Evolutionary conservation across 176 grass and related monocot species (phyloP), one percentile per base, ranked within the genome.

Genomic region (Phragmites australis): DNA sequence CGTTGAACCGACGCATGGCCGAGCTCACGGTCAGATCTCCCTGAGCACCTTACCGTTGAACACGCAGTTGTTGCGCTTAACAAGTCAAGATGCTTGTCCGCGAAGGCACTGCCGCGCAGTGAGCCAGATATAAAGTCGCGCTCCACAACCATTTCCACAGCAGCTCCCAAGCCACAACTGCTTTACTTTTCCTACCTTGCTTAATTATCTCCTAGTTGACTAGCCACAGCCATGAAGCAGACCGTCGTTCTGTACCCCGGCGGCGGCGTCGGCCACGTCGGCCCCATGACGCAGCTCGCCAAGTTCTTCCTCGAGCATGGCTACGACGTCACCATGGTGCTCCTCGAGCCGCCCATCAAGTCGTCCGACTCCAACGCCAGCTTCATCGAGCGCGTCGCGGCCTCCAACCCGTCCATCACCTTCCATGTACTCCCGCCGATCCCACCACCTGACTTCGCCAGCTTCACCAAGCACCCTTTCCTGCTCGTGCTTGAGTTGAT

Each of bases 351-450:
- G 44, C 80, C 80, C 0, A 6, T 82, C 43, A 82, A 62, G 74
- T 77, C 74, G 4, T n/a, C n/a, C 6, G 57, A 61, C 11, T 63
- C 42, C 41, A 23, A 53, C 42, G 17, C 23, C 49, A 43, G 76
- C 72, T 53, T 81, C 57, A 43, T 87, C 41, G 62, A 88, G 31
- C 21, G 75, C 30, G 37, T 91, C 59, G 72, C 81, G 40, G 32
- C 81, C 51, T 57, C 80, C 51, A 91, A 85, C 37, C 85, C 85
- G 2, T 52, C 63, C 55, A 85, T 91, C 45, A 77, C 63, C 43
- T 88, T 91, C 31, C 69, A 84, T 58, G 39, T 77, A 37, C 85
- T 91, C 22, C 85, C 75, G 18, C 25, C 57, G 57, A 63, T 77
- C 64, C 58, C 56, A 8, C 43, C 75, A 2, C 55, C 75, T 2